Percentiles rank a stretch among this genome's conserved stretches.
Evolutionary conservation across 805 yeast genomes (phyloP).

Genomic region (Saturnispora quitensis): DNA sequence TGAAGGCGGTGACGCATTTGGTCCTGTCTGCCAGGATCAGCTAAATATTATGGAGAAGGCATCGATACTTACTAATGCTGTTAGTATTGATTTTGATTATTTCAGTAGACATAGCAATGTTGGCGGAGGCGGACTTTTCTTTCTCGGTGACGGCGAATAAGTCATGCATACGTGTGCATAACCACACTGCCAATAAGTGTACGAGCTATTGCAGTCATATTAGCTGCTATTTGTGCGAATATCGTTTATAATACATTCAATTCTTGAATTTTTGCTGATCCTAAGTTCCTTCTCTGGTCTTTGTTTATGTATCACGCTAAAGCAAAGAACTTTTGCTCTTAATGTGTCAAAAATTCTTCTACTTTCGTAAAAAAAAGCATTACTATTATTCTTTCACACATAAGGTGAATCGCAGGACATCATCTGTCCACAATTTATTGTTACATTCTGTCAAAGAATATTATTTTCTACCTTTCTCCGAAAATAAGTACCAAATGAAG

Average conservation of each 20-base stretch:
- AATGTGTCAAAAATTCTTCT: too few relatives aligned
- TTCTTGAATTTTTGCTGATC: too few relatives aligned
- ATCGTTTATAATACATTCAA: background rate
- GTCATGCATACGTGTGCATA: background rate
- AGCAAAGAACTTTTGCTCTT: too few relatives aligned
- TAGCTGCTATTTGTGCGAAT: background rate
- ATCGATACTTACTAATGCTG: slow-evolving; percentile 74
- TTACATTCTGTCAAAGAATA: too few relatives aligned
- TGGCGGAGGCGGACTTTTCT: slow-evolving; percentile 38
- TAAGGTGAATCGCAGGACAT: too few relatives aligned
- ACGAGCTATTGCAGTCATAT: background rate
- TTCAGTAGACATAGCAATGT: slow-evolving; percentile 83
- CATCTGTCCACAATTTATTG: too few relatives aligned
- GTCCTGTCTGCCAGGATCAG: slow-evolving; percentile 31
- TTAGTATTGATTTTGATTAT: slow-evolving; percentile 91
- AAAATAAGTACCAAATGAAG: too few relatives aligned
- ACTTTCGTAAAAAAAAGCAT: too few relatives aligned
- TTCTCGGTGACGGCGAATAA: slow-evolving; percentile 9
- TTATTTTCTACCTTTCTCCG: too few relatives aligned
- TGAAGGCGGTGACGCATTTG: slow-evolving; percentile 38
- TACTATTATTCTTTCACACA: too few relatives aligned
- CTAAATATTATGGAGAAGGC: slow-evolving; percentile 79
- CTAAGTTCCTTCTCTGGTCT: too few relatives aligned
- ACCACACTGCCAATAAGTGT: background rate
- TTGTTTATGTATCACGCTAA: too few relatives aligned